Conservation (phyloP, 805 yeast genomes). For the Ogataea henricii region DNA sequence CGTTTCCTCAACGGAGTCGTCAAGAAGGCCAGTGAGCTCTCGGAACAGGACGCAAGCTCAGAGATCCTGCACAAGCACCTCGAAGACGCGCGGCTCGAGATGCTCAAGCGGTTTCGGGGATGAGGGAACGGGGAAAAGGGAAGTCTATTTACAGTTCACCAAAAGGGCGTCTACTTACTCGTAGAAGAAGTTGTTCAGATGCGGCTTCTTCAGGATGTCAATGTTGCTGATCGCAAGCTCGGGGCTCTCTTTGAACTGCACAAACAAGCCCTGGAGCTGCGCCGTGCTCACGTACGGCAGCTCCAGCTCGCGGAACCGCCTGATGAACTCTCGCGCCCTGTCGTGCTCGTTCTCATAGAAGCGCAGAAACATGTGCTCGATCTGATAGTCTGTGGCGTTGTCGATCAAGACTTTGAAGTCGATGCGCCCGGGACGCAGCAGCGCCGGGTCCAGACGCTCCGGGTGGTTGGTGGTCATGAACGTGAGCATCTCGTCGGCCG, state of each 20-base stretch:
- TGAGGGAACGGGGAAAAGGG: conserved; percentile 6
- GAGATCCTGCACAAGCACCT: conserved; percentile 46
- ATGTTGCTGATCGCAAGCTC: conserved; percentile 71
- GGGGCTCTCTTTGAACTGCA: conserved; percentile 85
- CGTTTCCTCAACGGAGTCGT: conserved; percentile 46
- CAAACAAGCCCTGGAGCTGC: conserved; percentile 92
- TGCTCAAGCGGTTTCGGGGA: conserved; percentile 29
- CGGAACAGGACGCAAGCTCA: conserved; percentile 43
- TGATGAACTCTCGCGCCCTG: conserved; percentile 54
- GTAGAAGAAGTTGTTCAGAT: conserved; percentile 35
- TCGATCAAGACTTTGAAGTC: conserved; percentile 82
- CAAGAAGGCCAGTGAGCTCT: conserved; percentile 40
- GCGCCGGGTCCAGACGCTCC: conserved; percentile 88
- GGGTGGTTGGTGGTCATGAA: conserved; percentile 99
- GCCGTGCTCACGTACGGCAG: conserved; percentile 78
- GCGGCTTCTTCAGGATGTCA: conserved; percentile 42
- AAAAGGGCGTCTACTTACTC: too few relatives aligned
- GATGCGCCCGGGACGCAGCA: conserved; percentile 91
- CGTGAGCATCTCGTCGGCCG: conserved; percentile 94
- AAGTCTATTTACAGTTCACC: conserved; percentile 7
- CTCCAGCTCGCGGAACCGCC: conserved; percentile 47
- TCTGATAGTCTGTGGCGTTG: conserved; percentile 85
- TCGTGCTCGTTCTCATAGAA: conserved; percentile 70
- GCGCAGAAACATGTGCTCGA: conserved; percentile 78
- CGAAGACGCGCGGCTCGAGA: conserved; percentile 30